Evolutionary conservation across 176 grass and related monocot genomes (phyloP).

Genomic region (Secale cereale): DNA sequence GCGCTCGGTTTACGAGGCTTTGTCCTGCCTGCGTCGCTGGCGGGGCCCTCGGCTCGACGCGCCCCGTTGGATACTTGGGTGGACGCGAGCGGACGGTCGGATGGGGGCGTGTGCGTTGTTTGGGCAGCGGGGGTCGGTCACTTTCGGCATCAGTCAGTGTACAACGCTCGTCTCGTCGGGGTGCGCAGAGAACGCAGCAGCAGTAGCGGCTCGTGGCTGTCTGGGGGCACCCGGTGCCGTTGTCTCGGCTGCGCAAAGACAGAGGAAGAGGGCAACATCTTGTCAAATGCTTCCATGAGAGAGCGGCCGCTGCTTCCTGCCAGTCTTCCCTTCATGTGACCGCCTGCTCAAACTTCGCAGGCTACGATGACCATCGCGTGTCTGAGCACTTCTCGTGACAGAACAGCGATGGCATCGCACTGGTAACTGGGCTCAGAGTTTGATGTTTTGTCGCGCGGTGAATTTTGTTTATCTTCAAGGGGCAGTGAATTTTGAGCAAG

Average conservation of each 20-base stretch:
- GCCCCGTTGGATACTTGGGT: conserved; percentile 44
- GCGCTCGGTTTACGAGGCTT: conserved; percentile 19
- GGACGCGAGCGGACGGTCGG: background rate
- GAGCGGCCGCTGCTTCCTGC: background rate
- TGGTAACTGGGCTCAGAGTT: background rate
- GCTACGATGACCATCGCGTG: background rate
- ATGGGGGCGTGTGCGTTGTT: background rate
- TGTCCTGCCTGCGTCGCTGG: background rate
- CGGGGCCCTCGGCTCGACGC: background rate
- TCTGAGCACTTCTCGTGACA: background rate
- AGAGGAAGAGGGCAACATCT: background rate
- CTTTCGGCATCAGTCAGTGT: conserved; percentile 21
- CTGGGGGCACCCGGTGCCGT: background rate
- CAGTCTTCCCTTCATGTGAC: conserved; percentile 5
- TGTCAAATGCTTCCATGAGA: background rate
- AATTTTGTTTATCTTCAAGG: background rate
- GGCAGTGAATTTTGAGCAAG: background rate
- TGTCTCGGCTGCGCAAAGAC: background rate
- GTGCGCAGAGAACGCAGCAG: background rate
- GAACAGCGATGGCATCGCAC: background rate
- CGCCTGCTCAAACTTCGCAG: background rate
- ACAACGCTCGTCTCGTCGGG: conserved; percentile 2
- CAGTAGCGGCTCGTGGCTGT: background rate
- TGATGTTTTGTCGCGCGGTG: background rate
- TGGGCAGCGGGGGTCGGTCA: conserved; percentile 7